phyloP scores from a whole-genome alignment of 371 early-diverging fungal species.

The Coemansia sp. region DNA sequence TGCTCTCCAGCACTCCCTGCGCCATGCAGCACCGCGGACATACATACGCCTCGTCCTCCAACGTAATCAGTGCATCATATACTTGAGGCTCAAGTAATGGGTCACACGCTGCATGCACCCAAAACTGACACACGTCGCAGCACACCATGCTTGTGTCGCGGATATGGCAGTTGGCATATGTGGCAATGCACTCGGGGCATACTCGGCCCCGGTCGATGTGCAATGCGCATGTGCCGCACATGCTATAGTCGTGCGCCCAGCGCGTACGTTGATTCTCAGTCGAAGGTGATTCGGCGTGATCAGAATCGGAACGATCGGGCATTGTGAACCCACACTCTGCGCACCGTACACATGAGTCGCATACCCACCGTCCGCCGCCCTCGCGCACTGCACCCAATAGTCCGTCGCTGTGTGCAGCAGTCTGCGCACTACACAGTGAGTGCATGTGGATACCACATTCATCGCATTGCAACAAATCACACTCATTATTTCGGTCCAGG shows the following conservation, averaged over 20 bases:
- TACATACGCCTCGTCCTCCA: conserved; percentile 48
- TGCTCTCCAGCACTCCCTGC: conserved; percentile 4
- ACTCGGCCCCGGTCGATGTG: conserved; percentile 53
- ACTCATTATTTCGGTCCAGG: background rate
- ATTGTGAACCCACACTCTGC: conserved; percentile 40
- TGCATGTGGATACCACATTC: conserved; percentile 29
- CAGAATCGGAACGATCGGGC: background rate
- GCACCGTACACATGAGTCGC: conserved; percentile 42
- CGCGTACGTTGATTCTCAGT: background rate
- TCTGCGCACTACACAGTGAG: conserved; percentile 34
- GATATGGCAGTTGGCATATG: conserved; percentile 48
- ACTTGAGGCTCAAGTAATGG: conserved; percentile 40
- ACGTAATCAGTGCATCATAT: conserved; percentile 38
- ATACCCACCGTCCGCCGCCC: conserved; percentile 36
- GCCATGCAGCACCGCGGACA: conserved; percentile 27
- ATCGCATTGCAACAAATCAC: conserved; percentile 35
- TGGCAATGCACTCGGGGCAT: conserved; percentile 55
- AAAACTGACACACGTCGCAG: conserved; percentile 56
- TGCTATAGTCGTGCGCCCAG: conserved; percentile 52
- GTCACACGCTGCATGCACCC: conserved; percentile 60
- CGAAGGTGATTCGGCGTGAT: too few relatives aligned
- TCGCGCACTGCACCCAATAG: conserved; percentile 11
- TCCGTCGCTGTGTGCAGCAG: conserved; percentile 5
- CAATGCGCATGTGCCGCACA: conserved; percentile 54
- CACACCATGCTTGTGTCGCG: conserved; percentile 57